phyloP scores from a whole-genome alignment of 2,329 filamentous ascomycete genomes.

The Paraphaeosphaeria sporulosa region DNA sequence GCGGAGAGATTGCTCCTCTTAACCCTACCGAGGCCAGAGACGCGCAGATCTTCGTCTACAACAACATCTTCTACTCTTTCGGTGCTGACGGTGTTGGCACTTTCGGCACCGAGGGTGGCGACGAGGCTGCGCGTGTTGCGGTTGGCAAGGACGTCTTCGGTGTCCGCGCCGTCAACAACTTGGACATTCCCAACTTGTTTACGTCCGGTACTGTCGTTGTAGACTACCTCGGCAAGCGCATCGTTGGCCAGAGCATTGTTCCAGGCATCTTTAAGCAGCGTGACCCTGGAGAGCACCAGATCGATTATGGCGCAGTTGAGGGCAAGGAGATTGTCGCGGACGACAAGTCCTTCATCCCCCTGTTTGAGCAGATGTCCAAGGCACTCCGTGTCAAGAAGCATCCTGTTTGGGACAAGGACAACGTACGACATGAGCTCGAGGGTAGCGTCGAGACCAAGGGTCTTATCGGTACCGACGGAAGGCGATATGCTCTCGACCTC shows the following conservation, averaged over 20 bases:
- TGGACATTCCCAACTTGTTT: conserved; percentile 93
- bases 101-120: conserved; percentile 93
- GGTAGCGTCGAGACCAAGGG: conserved; percentile 98
- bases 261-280: conserved; percentile 99
- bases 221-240: conserved; percentile 95
- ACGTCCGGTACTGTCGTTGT: conserved; percentile 96
- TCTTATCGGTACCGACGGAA: conserved; percentile 92
- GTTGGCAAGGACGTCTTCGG: conserved; percentile 96
- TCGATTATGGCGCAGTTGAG: conserved; percentile 97
- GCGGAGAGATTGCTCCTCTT: conserved; percentile 89
- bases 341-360: conserved; percentile 81
- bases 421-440: conserved; percentile 87
- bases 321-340: conserved; percentile 94
- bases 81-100: conserved; percentile 97
- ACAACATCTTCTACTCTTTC: conserved; percentile 99
- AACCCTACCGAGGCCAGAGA: conserved; percentile 94
- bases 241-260: conserved; percentile 97
- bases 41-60: conserved; percentile 98
- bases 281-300: conserved; percentile 96
- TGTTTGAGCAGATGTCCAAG: conserved; percentile 91
- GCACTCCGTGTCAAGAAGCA: conserved; percentile 92
- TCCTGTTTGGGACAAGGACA: conserved; percentile 96
- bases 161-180: conserved; percentile 93
- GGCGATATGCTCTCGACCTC: conserved; percentile 96
- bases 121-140: conserved; percentile 93